Evolutionary conservation across 2,329 filamentous ascomycete species (phyloP), one percentile per base, ranked within the genome.

Genomic region (Alternaria viburni): DNA sequence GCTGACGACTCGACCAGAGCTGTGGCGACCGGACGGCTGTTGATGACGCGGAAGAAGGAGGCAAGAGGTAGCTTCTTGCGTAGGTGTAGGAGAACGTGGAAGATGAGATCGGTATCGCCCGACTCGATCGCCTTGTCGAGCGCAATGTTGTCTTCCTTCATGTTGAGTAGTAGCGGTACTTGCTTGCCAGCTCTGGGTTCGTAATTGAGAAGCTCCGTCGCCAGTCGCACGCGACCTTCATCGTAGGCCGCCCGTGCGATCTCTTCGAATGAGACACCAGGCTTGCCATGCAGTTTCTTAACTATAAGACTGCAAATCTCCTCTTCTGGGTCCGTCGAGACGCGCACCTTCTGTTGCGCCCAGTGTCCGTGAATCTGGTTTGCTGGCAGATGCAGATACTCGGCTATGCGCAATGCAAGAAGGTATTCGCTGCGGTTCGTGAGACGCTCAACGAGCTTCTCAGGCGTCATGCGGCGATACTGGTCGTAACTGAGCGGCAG

Each of bases 51-150:
- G 85, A 99, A 98, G 84, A 99, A 99, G 32, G 88, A 90, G 1
- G 95, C 93, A 2, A 97, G 85, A 0, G 96, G 93, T 8, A 97
- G 86, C 77, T 97, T 97, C 80, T 93, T 93, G 82, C 93, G 96
- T 41, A 99, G 84, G 65, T 95, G 90, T 8, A 97, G 83, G 7
- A 99, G 86, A 6, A 99, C 96, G 74, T 90, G 94, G 71, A 93
- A 90, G n/a, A 97, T 88, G 3, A 99, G 86, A 70, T 99, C 96
- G 0, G 94, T 95, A 75, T 99, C 96, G 17, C 95, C 95, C 64
- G 93, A 97, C 78, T 97, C 93, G 62, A 98, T 93, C 10, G 96
- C 95, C 80, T 98, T 99, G 83, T 98, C 95, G 0, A 99, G 87
- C 0, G 96, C 96, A 44, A 98, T 89, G 68, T 94, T 93, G 69